Percentiles rank a stretch among this genome's conserved stretches.
phyloP scores from a whole-genome alignment of 2,329 filamentous ascomycete species.

The Geoglossum cookeanum region DNA sequence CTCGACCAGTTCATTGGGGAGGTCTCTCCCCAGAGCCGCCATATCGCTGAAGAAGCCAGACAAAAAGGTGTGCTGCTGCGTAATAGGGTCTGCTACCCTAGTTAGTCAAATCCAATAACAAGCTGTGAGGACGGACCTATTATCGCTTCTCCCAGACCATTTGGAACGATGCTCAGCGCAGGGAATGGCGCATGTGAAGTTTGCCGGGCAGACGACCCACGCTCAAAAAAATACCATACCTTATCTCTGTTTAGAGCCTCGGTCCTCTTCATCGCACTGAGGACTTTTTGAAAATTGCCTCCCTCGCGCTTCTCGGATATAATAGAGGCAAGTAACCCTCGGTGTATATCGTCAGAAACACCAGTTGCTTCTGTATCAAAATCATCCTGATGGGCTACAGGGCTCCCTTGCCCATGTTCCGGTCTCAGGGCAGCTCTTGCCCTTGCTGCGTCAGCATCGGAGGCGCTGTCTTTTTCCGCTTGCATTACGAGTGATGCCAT shows the following conservation, averaged over 20 bases:
- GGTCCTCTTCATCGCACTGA: conserved; percentile 39
- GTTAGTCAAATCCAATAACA: background rate
- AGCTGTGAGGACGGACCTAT: background rate
- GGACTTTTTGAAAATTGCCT: conserved; percentile 27
- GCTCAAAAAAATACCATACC: conserved; percentile 38
- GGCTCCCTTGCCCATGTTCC: conserved; percentile 4
- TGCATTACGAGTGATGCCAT: conserved; percentile 42
- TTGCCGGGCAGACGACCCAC: background rate
- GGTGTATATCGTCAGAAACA: conserved; percentile 5
- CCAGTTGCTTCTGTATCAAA: conserved; percentile 6
- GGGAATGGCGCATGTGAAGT: background rate
- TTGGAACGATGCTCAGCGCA: background rate
- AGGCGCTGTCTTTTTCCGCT: conserved; percentile 38
- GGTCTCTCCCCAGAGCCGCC: conserved; percentile 15
- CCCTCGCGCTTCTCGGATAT: conserved; percentile 24
- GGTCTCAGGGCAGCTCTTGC: conserved; percentile 17
- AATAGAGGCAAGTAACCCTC: conserved; percentile 24
- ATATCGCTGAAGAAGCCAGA: conserved; percentile 42
- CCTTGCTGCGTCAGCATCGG: conserved; percentile 31
- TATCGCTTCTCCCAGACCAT: background rate
- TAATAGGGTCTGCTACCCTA: background rate
- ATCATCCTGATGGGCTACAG: background rate
- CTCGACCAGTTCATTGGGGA: conserved; percentile 45
- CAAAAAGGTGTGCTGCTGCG: conserved; percentile 38
- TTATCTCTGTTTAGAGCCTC: conserved; percentile 35